phyloP scores from a whole-genome alignment of 1,284 basidiomycete species.

The Tetrapyrgos nigripes region DNA sequence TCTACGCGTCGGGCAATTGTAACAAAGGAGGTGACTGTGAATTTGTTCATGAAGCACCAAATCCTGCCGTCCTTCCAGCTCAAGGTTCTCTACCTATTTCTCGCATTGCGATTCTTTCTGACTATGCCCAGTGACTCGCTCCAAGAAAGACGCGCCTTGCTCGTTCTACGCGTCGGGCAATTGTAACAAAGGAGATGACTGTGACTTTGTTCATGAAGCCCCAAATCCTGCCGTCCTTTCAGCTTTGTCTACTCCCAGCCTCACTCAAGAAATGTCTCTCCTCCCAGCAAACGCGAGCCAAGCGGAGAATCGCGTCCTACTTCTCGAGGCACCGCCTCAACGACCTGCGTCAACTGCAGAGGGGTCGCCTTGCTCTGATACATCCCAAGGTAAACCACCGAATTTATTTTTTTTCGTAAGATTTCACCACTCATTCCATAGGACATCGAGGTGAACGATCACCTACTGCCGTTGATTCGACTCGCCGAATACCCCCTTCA shows the following conservation, averaged over 20 bases:
- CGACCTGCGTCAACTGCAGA: background rate
- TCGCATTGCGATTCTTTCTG: background rate
- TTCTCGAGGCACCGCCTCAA: background rate
- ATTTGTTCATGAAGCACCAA: too few relatives aligned
- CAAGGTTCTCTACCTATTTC: background rate
- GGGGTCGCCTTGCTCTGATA: background rate
- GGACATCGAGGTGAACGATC: too few relatives aligned
- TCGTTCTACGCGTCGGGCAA: conserved; percentile 10
- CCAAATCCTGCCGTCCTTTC: background rate
- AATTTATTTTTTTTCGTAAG: background rate
- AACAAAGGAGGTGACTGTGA: too few relatives aligned
- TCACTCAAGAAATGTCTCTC: background rate
- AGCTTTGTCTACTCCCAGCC: background rate
- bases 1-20: conserved; percentile 16
- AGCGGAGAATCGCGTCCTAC: background rate
- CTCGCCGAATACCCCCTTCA: too few relatives aligned
- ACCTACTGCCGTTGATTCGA: too few relatives aligned
- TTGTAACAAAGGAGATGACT: conserved; percentile 24
- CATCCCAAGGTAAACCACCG: background rate
- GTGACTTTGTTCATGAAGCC: conserved; percentile 23
- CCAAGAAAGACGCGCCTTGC: conserved; percentile 11
- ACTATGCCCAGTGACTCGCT: conserved; percentile 1
- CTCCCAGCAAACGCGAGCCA: background rate
- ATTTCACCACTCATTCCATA: too few relatives aligned
- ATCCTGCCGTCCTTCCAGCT: too few relatives aligned